A percentile compares a stretch with the other conserved stretches of the same genome.
phyloP scores from a whole-genome alignment of 306 rosid species.

The Geum urbanum region DNA sequence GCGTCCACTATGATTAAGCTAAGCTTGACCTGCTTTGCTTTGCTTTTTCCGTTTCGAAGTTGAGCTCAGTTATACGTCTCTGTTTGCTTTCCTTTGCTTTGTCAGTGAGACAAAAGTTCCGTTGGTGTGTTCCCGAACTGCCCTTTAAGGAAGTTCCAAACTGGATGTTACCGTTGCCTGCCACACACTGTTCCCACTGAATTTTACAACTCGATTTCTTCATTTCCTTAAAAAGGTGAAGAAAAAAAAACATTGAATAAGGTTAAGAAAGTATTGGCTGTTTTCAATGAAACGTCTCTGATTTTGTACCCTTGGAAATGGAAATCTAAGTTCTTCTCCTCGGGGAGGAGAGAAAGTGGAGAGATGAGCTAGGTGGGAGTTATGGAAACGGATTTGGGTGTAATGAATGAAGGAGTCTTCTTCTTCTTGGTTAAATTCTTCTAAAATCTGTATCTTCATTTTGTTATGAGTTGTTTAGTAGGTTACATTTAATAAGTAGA shows the following conservation, averaged over 20 bases:
- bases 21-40: neutral
- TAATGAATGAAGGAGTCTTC: neutral
- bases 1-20: conserved; percentile 31
- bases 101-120: conserved; percentile 44
- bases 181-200: conserved; percentile 35
- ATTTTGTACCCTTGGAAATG: neutral
- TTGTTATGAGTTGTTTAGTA: neutral
- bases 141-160: conserved; percentile 81
- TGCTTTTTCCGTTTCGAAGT: conserved; percentile 3
- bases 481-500: neutral
- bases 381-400: neutral
- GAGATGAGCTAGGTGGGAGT: conserved; percentile 1
- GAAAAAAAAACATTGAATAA: conserved; percentile 4
- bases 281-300: conserved; percentile 6
- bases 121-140: conserved; percentile 56
- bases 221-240: neutral
- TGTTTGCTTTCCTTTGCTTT: conserved; percentile 18
- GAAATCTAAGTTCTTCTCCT: conserved; percentile 1
- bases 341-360: neutral
- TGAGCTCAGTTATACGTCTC: conserved; percentile 5
- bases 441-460: too few relatives aligned
- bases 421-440: too few relatives aligned
- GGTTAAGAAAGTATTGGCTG: neutral
- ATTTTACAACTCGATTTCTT: conserved; percentile 28
- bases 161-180: conserved; percentile 87